Base-by-base conservation (phyloP, 805 yeast genomes). In the Ogataea trehaloabstinens region DNA sequence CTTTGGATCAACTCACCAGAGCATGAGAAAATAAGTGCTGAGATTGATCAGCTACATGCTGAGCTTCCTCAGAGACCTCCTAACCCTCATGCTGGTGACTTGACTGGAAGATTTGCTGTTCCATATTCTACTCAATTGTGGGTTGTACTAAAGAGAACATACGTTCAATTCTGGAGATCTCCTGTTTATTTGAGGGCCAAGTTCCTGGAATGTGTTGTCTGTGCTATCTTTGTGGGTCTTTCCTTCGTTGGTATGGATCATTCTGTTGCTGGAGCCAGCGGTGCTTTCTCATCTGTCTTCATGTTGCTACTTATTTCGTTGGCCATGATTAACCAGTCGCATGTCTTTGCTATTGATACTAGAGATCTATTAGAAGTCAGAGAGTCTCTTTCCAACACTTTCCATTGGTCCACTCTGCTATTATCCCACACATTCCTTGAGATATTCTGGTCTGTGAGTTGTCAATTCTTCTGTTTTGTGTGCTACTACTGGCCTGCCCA, bases 341-440 rank as follows among this genome's bases (percentile, higher is more conserved):
- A 80, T 53, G 79, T 73, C 17, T 73, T 73, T 46, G 81, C 81
- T 25, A 68, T 72, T 35, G 69, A 64, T 15, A 67, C 78, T 18
- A 73, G 88, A 55, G 82, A 78, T 37, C 59, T 82, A 30, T 83
- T 63, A 50, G 89, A 82, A 62, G 84, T 75, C 8, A 72, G 90
- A 56, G 90, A 83, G 55, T 69, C 77, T 19, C 70, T 79, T 36
- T 78, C 85, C 5, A 82, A 81, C 54, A 83, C 85, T 35, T 83
- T 77, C 67, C 82, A 80, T 51, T 83, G 89, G 89, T 67, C 78
- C 25, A 58, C 73, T 30, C 62, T 83, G 59, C 54, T 80, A 30
- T 35, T 80, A 13, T 63, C 80, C 2, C 80, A 79, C 49, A 66
- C 71, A 34, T 38, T 75, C n/a, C 64, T 69, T 40, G 90, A 83